Base-by-base conservation (phyloP, 129 eudicot species). In the Escallonia rubra region DNA sequence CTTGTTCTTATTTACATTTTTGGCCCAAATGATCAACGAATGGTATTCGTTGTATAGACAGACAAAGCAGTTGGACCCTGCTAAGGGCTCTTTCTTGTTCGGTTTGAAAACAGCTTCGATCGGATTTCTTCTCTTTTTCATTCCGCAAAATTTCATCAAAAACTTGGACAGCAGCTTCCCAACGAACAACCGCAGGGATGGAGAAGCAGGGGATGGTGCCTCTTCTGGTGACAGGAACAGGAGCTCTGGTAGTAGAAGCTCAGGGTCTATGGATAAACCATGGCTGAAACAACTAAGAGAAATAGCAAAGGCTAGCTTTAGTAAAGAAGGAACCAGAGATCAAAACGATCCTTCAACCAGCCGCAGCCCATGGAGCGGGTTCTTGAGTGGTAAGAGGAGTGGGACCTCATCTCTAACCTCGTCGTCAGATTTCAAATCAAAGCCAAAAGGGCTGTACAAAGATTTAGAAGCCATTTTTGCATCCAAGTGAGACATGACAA, bases 391-490 rank as follows among this genome's bases (percentile, higher is more conserved):
- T 6, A 87, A 87, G 75, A 79, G 86, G 57, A 87, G 91, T 15
- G 81, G 84, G 44, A 87, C 95, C 70, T 79, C 95, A 7, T 86
- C 95, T 4, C 74, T 76, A 42, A 68, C 76, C 8, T 70, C 90
- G 12, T 82, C 90, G 0, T 47, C 73, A 46, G 96, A 93, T 77
- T 71, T 58, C 15, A 89, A 86, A 71, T 70, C 95, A 23, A 84
- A 72, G 64, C 70, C 87, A 3, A 89, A 59, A 78, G 87, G 78
- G 62, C 79, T 93, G 90, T 75, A 84, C 74, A 93, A 89, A 80
- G 98, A 93, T 76, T 70, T 93, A 67, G 98, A 93, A 78, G 88
- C 90, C 63, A 76, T 93, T 77, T 93, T 89, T 93, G 96, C 95
- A 56, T 71, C 89, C 16, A 80, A 82, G 55, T 75, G 57, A 56